Percentiles rank a stretch among this genome's conserved stretches.
phyloP scores from a whole-genome alignment of 2,329 filamentous ascomycete species.

The Fusarium piperis region DNA sequence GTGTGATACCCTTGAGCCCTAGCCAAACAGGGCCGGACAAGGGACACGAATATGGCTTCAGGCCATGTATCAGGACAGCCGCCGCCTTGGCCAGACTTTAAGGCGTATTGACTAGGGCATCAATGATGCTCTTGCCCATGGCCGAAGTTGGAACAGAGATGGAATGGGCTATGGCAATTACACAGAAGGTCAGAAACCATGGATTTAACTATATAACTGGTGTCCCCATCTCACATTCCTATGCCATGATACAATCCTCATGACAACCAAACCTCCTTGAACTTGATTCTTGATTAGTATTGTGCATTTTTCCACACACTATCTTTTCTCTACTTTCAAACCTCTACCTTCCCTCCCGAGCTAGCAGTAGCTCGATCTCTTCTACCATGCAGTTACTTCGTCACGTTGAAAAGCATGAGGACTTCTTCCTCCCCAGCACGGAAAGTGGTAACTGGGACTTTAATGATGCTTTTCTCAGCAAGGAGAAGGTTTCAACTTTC shows the following conservation, averaged over 20 bases:
- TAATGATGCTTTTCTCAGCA: neutral
- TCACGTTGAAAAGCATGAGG: conserved; percentile 11
- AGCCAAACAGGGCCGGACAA: neutral
- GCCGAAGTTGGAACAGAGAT: neutral
- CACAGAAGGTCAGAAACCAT: neutral
- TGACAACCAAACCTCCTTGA: neutral
- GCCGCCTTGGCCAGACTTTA: too few species aligned
- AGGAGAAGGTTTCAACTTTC: neutral
- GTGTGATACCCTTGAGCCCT: neutral
- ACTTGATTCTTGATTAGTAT: neutral
- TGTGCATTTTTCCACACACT: neutral
- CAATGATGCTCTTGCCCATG: too few species aligned
- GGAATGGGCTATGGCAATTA: neutral
- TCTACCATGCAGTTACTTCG: conserved; percentile 5
- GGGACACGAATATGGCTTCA: neutral
- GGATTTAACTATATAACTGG: neutral
- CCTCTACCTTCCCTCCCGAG: neutral
- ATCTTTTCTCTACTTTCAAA: neutral
- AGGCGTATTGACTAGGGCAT: neutral
- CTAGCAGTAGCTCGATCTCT: neutral
- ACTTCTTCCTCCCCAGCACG: conserved; percentile 11
- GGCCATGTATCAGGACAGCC: too few species aligned
- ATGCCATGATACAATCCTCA: neutral
- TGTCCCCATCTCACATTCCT: neutral
- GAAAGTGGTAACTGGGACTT: neutral